Base-by-base conservation (phyloP, 352 stramenopile genomes). In the Pythium phragmitis region DNA sequence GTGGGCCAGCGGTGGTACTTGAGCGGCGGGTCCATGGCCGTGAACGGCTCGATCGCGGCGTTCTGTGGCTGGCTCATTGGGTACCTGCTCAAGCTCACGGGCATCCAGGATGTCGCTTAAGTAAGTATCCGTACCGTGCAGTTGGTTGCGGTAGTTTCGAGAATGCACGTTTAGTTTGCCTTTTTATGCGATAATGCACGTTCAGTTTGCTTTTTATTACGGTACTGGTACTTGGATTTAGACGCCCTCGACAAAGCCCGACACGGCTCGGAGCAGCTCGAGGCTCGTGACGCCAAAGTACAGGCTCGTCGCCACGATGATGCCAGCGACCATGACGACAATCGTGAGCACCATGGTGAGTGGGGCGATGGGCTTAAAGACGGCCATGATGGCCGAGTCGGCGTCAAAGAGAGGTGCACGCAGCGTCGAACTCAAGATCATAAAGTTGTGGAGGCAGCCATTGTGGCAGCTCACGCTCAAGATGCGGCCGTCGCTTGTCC, bases 361-460 rank as follows among this genome's bases (percentile, higher is more conserved):
- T 5, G 83, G 78, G 17, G 79, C 70, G 33, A 92, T 79, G 33
- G 82, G 79, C 59, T 89, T 87, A 52, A 88, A 70, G 7, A 78
- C 73, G 8, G 80, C 71, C 53, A 80, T 73, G 60, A 90, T 70
- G 46, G 75, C 72, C 60, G 79, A 85, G 51, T 87, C 75, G 33
- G 82, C 60, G 47, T 88, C 75, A 45, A 88, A 87, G 13, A 91
- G 62, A 5, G 82, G 82, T 48, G 79, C 59, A 11, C 73, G 76
- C 46, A 89, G 68, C n/a, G 79, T 77, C 47, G 81, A 88, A 60
- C 73, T 86, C 26, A 89, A 67, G 49, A 92, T 86, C 72, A 90
- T 87, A 55, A 96, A 98, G 67, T 95, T 97, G 73, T 96, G 88
- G n/a, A 98, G 69, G 52, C 77, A 89, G 13, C 93, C 93, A 14